Evolutionary conservation across 2,329 filamentous ascomycete species (phyloP).

Genomic region (Pyrenochaeta sp.): DNA sequence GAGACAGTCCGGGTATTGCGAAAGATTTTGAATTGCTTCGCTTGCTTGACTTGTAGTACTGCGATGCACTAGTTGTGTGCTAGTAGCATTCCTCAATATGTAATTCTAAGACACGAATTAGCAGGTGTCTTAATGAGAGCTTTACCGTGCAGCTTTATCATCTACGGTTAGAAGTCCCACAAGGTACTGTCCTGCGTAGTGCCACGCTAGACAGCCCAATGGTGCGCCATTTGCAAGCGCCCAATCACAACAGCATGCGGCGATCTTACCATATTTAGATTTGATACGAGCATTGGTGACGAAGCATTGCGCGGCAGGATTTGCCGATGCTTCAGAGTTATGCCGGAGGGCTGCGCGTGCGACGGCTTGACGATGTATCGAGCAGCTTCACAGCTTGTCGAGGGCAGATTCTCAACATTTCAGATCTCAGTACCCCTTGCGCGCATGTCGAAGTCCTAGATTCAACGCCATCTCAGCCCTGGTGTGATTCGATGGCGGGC

Average conservation of each 20-base stretch:
- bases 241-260: constrained; percentile 13
- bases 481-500: constrained; percentile 17
- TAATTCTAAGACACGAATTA: background rate
- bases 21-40: constrained; percentile 46
- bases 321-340: background rate
- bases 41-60: constrained; percentile 29
- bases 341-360: background rate
- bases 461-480: constrained; percentile 8
- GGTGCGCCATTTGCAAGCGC: constrained; percentile 11
- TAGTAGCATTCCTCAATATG: background rate
- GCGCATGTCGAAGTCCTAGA: background rate
- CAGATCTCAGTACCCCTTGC: background rate
- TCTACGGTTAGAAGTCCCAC: background rate
- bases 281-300: constrained; percentile 15
- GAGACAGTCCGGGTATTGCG: constrained; percentile 45
- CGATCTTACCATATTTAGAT: constrained; percentile 15
- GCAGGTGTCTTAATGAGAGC: background rate
- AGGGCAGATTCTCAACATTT: background rate
- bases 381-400: background rate
- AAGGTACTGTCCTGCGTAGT: background rate
- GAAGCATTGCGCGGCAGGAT: constrained; percentile 1
- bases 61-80: background rate
- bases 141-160: background rate
- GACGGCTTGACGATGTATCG: background rate
- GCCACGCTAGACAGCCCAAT: background rate